phyloP scores from a whole-genome alignment of 495 filamentous ascomycete species.

The Massariosphaeria phaeospora region DNA sequence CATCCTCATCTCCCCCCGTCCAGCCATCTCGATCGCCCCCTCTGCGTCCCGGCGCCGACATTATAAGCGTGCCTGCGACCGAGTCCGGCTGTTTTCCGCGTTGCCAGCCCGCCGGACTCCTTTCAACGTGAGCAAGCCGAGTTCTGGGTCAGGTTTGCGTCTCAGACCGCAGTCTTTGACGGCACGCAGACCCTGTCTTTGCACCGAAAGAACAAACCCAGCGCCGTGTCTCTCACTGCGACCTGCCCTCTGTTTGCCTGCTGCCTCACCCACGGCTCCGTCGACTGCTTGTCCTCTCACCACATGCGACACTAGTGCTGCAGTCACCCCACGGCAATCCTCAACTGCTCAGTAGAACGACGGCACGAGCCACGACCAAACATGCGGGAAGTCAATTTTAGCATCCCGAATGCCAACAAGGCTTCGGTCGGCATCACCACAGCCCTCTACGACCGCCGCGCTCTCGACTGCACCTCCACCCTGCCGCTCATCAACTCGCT shows the following conservation, averaged over 20 bases:
- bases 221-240: slow-evolving; percentile 5
- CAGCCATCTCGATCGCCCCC: slow-evolving; percentile 15
- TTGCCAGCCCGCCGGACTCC: slow-evolving; percentile 1
- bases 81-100: slow-evolving; percentile 15
- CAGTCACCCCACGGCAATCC: slow-evolving; percentile 12
- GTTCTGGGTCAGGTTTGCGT: slow-evolving; percentile 9
- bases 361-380: slow-evolving; percentile 32
- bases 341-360: background rate
- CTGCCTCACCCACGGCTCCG: slow-evolving; percentile 3
- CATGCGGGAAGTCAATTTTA: slow-evolving; percentile 99
- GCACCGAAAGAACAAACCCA: slow-evolving; percentile 8
- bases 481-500: slow-evolving; percentile 96
- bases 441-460: slow-evolving; percentile 92
- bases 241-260: slow-evolving; percentile 11
- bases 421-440: slow-evolving; percentile 98
- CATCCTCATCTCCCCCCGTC: slow-evolving; percentile 20
- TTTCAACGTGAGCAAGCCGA: slow-evolving; percentile 19
- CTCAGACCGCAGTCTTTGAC: slow-evolving; percentile 11
- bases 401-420: slow-evolving; percentile 99
- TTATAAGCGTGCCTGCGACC: background rate
- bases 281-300: slow-evolving; percentile 15
- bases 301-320: slow-evolving; percentile 30
- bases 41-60: background rate
- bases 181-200: background rate
- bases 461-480: slow-evolving; percentile 96